These are phyloP conservation scores for Chlorella sorokiniana DNA, from an alignment of 139 green algal genomes.

Conservation along the genomic window DNA sequence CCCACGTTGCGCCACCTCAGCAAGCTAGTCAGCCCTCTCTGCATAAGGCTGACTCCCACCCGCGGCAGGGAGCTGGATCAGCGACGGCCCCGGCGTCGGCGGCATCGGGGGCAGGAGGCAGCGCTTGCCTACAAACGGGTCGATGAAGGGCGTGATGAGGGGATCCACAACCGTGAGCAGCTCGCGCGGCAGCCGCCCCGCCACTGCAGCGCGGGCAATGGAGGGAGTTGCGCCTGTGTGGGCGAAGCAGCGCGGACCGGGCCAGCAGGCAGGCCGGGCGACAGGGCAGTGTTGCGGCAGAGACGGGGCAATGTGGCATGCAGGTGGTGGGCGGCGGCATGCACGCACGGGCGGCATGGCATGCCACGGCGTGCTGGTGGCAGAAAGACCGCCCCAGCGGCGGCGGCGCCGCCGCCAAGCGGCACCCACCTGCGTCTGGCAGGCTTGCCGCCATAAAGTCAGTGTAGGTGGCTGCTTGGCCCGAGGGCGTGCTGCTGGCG, in stretches of 20 bases:
- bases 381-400: too few relatives aligned
- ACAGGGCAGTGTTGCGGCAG: too few relatives aligned
- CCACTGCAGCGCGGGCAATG: neutral
- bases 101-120: neutral
- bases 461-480: constrained; percentile 25
- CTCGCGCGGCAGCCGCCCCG: constrained; percentile 9
- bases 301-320: too few relatives aligned
- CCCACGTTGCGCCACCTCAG: too few relatives aligned
- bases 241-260: too few relatives aligned
- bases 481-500: neutral
- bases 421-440: neutral
- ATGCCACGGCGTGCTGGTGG: too few relatives aligned
- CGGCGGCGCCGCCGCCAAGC: neutral
- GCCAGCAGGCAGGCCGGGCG: neutral
- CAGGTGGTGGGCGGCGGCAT: neutral
- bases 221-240: too few relatives aligned
- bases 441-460: constrained; percentile 1
- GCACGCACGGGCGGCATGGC: too few relatives aligned
- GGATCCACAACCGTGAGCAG: constrained; percentile 33
- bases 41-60: too few relatives aligned
- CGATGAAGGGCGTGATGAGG: constrained; percentile 36
- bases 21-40: too few relatives aligned
- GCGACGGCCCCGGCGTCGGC: too few relatives aligned
- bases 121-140: constrained; percentile 33
- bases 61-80: too few relatives aligned